These are phyloP conservation scores for Thyridium curvatum DNA, from an alignment of 2,329 filamentous ascomycete genomes.

Conservation along the genomic window DNA sequence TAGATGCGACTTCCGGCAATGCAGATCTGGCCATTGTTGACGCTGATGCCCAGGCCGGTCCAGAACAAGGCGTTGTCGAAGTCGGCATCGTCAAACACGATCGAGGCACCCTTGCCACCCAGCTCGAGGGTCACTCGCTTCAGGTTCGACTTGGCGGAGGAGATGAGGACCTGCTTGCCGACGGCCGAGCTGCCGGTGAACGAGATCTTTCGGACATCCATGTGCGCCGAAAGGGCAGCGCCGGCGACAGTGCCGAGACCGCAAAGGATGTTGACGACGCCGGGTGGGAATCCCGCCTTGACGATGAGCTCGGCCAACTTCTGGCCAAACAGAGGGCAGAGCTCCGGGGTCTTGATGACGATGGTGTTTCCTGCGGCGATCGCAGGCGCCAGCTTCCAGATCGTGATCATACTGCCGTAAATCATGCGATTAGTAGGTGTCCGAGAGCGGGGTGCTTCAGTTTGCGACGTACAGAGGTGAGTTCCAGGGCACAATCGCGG, in stretches of 20 bases:
- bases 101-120: constrained; percentile 45
- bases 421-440: too few species aligned
- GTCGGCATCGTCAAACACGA: constrained; percentile 47
- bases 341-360: constrained; percentile 66
- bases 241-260: constrained; percentile 23
- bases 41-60: constrained; percentile 65
- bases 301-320: constrained; percentile 54
- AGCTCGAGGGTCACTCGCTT: constrained; percentile 23
- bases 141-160: constrained; percentile 21
- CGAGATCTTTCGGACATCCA: constrained; percentile 19
- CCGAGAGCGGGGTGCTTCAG: too few species aligned
- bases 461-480: constrained; percentile 20
- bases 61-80: constrained; percentile 52
- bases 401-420: constrained; percentile 36
- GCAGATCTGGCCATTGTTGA: constrained; percentile 32
- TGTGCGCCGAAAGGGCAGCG: constrained; percentile 17
- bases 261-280: constrained; percentile 24
- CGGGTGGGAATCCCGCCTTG: constrained; percentile 16
- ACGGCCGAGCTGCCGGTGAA: constrained; percentile 25
- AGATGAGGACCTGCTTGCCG: constrained; percentile 21
- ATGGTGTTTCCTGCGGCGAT: constrained; percentile 74
- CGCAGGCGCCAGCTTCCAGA: constrained; percentile 35
- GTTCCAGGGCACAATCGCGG: constrained; percentile 26
- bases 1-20: constrained; percentile 38
- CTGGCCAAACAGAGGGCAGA: constrained; percentile 56